phyloP scores from a whole-genome alignment of 2,329 filamentous ascomycete genomes.

The Alternaria triticina region DNA sequence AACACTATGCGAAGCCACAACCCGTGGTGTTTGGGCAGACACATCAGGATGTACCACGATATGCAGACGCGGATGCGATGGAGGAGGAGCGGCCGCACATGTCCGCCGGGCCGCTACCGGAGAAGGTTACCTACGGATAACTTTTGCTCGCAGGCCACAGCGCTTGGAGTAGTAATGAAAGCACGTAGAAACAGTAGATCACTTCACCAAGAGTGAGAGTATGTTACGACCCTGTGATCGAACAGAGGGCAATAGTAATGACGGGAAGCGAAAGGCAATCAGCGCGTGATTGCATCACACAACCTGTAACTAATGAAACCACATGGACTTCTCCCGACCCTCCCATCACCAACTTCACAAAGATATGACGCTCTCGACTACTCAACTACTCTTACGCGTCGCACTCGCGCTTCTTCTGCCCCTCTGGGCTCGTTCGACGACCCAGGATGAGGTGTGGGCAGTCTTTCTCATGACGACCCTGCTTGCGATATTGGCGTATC shows the following conservation, averaged over 20 bases:
- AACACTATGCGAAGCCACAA: slow-evolving; percentile 2
- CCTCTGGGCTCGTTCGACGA: background rate
- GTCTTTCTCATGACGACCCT: background rate
- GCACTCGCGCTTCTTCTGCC: background rate
- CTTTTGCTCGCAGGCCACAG: background rate
- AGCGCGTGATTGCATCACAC: background rate
- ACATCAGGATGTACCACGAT: background rate
- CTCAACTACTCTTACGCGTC: background rate
- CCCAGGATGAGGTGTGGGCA: background rate
- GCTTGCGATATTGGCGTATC: background rate
- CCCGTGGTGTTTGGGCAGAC: slow-evolving; percentile 1
- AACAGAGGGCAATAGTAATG: background rate
- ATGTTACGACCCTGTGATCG: background rate
- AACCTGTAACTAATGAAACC: background rate
- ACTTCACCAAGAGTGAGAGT: background rate
- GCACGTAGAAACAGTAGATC: background rate
- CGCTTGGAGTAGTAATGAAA: background rate
- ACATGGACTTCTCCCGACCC: background rate
- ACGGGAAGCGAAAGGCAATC: background rate
- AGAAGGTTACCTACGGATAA: slow-evolving; percentile 33
- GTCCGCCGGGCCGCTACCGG: slow-evolving; percentile 12
- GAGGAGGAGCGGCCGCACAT: slow-evolving; percentile 18
- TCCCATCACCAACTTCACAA: background rate
- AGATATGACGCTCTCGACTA: background rate
- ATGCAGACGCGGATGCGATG: slow-evolving; percentile 18